Evolutionary conservation across 371 early-diverging fungal genomes (phyloP).

Genomic region (Zychaea mexicana): DNA sequence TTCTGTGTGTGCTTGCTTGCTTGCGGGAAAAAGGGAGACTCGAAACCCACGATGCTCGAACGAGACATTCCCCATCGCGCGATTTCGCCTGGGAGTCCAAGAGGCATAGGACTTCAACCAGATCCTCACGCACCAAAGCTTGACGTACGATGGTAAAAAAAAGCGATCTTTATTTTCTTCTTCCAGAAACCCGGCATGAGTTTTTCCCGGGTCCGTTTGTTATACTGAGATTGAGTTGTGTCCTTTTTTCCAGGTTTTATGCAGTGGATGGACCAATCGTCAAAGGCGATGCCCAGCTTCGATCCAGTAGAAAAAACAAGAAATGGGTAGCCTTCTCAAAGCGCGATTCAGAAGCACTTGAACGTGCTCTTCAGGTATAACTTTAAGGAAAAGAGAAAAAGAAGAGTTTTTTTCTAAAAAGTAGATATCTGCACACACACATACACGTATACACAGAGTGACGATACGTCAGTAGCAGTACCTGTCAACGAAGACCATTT

Average conservation of each 20-base stretch:
- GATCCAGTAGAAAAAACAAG: conserved; percentile 4
- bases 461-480: conserved; percentile 39
- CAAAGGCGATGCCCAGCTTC: not conserved
- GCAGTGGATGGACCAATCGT: conserved; percentile 14
- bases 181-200: not conserved
- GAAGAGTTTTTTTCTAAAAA: not conserved
- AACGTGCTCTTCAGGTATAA: conserved; percentile 54
- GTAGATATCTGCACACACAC: not conserved
- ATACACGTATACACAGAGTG: conserved; percentile 18
- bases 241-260: conserved; percentile 18
- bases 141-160: conserved; percentile 18
- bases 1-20: not conserved
- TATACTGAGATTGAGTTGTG: not conserved
- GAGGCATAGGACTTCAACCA: conserved; percentile 14
- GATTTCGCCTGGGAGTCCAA: conserved; percentile 11
- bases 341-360: conserved; percentile 60
- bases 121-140: conserved; percentile 18
- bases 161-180: not conserved
- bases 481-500: conserved; percentile 77
- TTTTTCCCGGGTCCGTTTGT: not conserved
- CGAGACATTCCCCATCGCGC: conserved; percentile 1
- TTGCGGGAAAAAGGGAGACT: not conserved
- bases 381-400: not conserved
- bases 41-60: not conserved
- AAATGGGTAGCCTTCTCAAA: conserved; percentile 64